phyloP scores from a whole-genome alignment of 2,329 filamentous ascomycete species.

The Endoconidiophora polonica region DNA sequence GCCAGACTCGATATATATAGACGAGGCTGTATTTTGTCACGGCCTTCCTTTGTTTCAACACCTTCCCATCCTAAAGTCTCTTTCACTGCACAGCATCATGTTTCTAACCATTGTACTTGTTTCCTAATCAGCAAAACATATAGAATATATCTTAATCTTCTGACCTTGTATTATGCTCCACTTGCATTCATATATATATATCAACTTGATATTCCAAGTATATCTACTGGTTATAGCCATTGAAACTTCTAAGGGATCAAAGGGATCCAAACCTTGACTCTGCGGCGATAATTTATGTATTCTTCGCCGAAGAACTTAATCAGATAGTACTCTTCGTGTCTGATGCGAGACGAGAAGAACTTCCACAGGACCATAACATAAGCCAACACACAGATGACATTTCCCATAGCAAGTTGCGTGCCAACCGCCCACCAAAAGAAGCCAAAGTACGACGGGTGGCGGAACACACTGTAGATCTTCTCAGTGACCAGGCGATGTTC shows the following conservation, averaged over 20 bases:
- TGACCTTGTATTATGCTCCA: background rate
- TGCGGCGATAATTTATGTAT: conserved; percentile 56
- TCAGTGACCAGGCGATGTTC: conserved; percentile 68
- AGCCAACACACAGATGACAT: conserved; percentile 56
- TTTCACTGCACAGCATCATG: background rate
- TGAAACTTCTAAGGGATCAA: conserved; percentile 28
- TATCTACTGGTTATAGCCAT: background rate
- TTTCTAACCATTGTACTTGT: background rate
- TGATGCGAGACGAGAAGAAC: conserved; percentile 65
- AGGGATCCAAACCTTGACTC: conserved; percentile 64
- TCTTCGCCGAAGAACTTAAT: conserved; percentile 70
- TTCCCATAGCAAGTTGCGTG: conserved; percentile 79
- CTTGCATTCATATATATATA: background rate
- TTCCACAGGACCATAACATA: conserved; percentile 66
- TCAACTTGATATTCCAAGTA: too few species aligned
- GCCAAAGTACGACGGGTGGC: conserved; percentile 91
- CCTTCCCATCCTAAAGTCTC: background rate
- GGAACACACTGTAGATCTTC: conserved; percentile 58
- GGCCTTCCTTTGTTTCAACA: too few species aligned
- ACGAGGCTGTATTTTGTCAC: too few species aligned
- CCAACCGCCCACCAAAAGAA: conserved; percentile 99
- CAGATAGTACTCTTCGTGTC: conserved; percentile 61
- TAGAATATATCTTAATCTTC: background rate
- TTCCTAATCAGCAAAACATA: background rate
- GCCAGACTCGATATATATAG: too few species aligned